These are phyloP conservation scores for Auriscalpium microsporum DNA, from an alignment of 768 basidiomycete genomes.

Conservation along the genomic window DNA sequence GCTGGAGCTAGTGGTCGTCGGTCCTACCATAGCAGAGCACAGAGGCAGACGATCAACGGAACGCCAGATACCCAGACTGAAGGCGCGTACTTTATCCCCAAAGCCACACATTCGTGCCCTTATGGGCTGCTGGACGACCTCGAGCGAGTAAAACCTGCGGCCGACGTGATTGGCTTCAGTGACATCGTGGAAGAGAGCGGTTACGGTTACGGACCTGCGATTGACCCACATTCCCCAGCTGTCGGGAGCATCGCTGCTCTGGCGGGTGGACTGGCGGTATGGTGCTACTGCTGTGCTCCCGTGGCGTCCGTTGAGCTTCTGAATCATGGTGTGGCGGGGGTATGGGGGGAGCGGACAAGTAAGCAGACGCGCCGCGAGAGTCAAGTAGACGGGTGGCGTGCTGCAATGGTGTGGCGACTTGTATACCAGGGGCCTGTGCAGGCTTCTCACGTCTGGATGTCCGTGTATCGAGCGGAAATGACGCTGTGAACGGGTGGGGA, in stretches of 20 bases:
- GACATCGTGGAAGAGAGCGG: not conserved
- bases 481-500: too few species aligned
- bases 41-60: conserved; percentile 4
- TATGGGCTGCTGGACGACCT: conserved; percentile 81
- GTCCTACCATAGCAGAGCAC: conserved; percentile 46
- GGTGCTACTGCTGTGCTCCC: conserved; percentile 18
- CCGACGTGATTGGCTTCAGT: conserved; percentile 1
- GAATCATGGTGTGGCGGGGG: conserved; percentile 44
- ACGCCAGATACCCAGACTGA: not conserved
- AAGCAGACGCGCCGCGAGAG: not conserved
- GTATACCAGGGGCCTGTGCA: too few species aligned
- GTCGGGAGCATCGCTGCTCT: conserved; percentile 35
- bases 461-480: too few species aligned
- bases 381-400: not conserved
- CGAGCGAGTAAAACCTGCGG: conserved; percentile 69
- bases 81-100: conserved; percentile 74
- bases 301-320: conserved; percentile 46
- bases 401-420: not conserved
- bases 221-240: conserved; percentile 67
- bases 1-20: conserved; percentile 88
- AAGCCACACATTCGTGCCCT: conserved; percentile 95
- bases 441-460: too few species aligned
- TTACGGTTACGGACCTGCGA: conserved; percentile 41
- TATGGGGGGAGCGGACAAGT: conserved; percentile 10
- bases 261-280: conserved; percentile 11